Conservation (phyloP, 495 filamentous ascomycete species). For the Venustampulla echinocandica region DNA sequence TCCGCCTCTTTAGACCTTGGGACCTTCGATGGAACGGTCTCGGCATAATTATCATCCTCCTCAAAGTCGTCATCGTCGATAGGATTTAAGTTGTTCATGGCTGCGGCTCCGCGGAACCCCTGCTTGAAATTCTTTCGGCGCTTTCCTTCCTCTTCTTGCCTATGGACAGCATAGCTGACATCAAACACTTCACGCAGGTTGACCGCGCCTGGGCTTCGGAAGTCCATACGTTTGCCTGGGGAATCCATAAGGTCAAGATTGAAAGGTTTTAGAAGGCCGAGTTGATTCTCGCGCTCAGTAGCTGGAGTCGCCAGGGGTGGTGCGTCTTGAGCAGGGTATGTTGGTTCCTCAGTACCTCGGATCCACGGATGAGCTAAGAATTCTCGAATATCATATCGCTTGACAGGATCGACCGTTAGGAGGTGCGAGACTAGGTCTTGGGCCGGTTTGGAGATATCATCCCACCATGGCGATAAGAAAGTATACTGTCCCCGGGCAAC, state of each 20-base stretch:
- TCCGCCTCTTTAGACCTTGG: slow-evolving; percentile 55
- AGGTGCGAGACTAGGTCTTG: slow-evolving; percentile 93
- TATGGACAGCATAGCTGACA: slow-evolving; percentile 90
- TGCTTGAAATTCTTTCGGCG: slow-evolving; percentile 69
- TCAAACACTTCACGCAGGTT: slow-evolving; percentile 97
- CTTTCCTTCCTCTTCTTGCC: slow-evolving; percentile 93
- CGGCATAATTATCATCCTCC: slow-evolving; percentile 43
- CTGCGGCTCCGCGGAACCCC: slow-evolving; percentile 49
- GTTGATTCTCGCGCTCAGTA: slow-evolving; percentile 39
- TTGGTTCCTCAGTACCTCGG: slow-evolving; percentile 63
- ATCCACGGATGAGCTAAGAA: slow-evolving; percentile 94
- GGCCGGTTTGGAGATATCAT: slow-evolving; percentile 92
- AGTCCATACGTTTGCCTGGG: slow-evolving; percentile 67
- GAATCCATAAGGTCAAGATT: slow-evolving; percentile 50
- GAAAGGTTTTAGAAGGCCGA: slow-evolving; percentile 38
- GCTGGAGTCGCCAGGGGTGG: slow-evolving; percentile 68
- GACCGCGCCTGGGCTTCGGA: slow-evolving; percentile 90
- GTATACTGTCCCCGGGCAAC: slow-evolving; percentile 95
- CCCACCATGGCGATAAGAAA: slow-evolving; percentile 98
- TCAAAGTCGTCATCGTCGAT: slow-evolving; percentile 48
- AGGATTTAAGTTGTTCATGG: slow-evolving; percentile 63
- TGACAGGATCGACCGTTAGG: slow-evolving; percentile 83
- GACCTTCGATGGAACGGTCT: slow-evolving; percentile 54
- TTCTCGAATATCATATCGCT: slow-evolving; percentile 79
- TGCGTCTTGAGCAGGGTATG: slow-evolving; percentile 63